A percentile compares a stretch with the other conserved stretches of the same genome.
phyloP scores from a whole-genome alignment of 2,329 filamentous ascomycete genomes.

The Pestalotiopsis sp. region DNA sequence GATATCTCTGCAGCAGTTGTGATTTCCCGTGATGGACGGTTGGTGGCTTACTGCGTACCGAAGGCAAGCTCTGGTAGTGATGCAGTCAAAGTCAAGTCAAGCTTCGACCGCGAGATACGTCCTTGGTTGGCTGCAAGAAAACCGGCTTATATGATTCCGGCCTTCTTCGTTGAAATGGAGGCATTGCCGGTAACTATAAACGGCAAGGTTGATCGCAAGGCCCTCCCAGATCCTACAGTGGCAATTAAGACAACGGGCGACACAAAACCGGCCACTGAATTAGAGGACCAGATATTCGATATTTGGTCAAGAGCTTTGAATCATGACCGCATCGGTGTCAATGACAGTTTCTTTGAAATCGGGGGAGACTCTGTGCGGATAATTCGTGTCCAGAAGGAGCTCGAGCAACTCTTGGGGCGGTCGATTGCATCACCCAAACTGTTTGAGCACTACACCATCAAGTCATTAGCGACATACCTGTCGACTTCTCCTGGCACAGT shows the following conservation, averaged over 20 bases:
- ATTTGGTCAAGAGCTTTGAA: conserved; percentile 29
- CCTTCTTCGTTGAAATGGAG: conserved; percentile 29
- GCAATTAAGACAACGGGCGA: conserved; percentile 1
- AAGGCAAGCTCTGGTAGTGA: conserved; percentile 4
- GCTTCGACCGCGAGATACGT: conserved; percentile 21
- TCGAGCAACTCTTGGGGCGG: conserved; percentile 25
- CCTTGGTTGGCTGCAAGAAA: conserved; percentile 26
- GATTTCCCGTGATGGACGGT: conserved; percentile 25
- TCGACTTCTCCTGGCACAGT: conserved; percentile 5
- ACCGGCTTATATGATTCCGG: conserved; percentile 30
- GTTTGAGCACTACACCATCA: conserved; percentile 31
- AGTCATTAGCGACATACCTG: conserved; percentile 26
- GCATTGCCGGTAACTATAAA: conserved; percentile 27
- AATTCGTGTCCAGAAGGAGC: conserved; percentile 26
- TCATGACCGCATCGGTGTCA: conserved; percentile 22
- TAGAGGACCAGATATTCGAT: conserved; percentile 23
- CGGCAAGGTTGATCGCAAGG: conserved; percentile 30
- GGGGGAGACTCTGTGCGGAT: conserved; percentile 30
- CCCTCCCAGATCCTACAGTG: conserved; percentile 24
- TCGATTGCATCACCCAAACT: conserved; percentile 24
- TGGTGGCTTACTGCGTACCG: conserved; percentile 32
- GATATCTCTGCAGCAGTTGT: conserved; percentile 28
- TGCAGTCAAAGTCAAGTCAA: not conserved
- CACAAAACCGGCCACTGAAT: conserved; percentile 17
- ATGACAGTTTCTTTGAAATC: conserved; percentile 33